Percentiles rank a stretch among this genome's conserved stretches.
These are phyloP conservation scores for Dittrichia graveolens DNA, from an alignment of 129 eudicot species.

Conservation along the genomic window DNA sequence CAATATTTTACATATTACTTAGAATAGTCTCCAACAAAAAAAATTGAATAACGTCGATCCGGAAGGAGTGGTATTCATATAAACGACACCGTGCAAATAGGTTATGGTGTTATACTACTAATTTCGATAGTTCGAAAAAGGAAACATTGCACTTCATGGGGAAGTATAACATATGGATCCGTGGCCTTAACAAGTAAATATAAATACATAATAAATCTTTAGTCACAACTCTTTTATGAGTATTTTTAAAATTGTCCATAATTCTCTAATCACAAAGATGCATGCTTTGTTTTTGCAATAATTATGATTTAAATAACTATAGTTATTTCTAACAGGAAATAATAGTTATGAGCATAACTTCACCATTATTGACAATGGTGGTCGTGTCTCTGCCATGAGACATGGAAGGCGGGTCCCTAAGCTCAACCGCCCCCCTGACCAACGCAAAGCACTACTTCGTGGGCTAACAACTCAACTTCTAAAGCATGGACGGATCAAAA, in stretches of 20 bases:
- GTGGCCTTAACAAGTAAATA: slow-evolving; percentile 1
- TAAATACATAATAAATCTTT: background rate
- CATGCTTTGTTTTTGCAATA: slow-evolving; percentile 18
- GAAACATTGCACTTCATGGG: background rate
- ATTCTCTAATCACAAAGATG: background rate
- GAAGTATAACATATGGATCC: background rate
- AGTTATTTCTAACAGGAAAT: slow-evolving; percentile 41
- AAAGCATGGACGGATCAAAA: slow-evolving; percentile 82
- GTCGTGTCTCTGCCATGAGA: slow-evolving; percentile 78
- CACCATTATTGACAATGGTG: slow-evolving; percentile 59
- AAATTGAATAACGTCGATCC: background rate
- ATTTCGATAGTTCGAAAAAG: background rate
- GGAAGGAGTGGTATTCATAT: background rate
- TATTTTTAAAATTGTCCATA: background rate
- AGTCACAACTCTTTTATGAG: background rate
- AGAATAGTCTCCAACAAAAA: background rate
- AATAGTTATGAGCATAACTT: slow-evolving; percentile 48
- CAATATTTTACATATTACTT: background rate
- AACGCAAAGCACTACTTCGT: slow-evolving; percentile 82
- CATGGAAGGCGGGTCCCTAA: slow-evolving; percentile 89
- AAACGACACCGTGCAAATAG: background rate
- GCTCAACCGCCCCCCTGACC: slow-evolving; percentile 92
- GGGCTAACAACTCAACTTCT: slow-evolving; percentile 92
- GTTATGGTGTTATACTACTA: background rate
- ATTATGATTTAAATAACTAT: background rate